These are phyloP conservation scores for Adansonia gregorii DNA, from an alignment of 441 rosid genomes.

Conservation along the genomic window DNA sequence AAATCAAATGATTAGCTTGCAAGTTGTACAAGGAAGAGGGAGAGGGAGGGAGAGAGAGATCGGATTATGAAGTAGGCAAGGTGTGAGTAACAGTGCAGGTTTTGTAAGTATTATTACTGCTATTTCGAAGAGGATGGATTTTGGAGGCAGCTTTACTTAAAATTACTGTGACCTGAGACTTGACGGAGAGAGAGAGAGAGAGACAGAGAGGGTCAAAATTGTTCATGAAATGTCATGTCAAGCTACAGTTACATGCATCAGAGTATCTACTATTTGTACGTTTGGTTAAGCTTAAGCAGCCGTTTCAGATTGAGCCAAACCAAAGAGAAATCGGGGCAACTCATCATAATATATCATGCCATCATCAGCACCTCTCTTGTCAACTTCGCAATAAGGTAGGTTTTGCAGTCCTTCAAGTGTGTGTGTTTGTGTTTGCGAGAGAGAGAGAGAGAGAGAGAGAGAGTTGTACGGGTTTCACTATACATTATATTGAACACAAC, in stretches of 20 bases:
- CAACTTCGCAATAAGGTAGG: not conserved
- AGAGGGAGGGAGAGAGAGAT: too few relatives aligned
- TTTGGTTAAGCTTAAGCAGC: conserved; percentile 24
- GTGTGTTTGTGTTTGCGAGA: too few relatives aligned
- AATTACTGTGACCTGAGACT: too few relatives aligned
- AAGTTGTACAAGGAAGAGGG: too few relatives aligned
- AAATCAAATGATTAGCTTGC: too few relatives aligned
- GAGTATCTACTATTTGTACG: conserved; percentile 25
- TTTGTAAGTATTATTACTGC: too few relatives aligned
- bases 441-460: not conserved
- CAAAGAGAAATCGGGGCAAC: not conserved
- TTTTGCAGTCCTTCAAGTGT: not conserved
- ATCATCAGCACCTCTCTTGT: not conserved
- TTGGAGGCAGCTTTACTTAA: too few relatives aligned
- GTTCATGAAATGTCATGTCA: conserved; percentile 52
- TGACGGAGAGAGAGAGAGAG: conserved; percentile 4
- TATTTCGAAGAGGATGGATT: too few relatives aligned
- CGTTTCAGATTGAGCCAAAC: conserved; percentile 30
- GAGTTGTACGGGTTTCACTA: not conserved
- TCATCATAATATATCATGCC: too few relatives aligned
- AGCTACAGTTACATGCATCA: conserved; percentile 31
- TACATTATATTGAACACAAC: conserved; percentile 12
- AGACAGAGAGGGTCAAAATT: conserved; percentile 21
- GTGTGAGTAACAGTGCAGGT: too few relatives aligned
- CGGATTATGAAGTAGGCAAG: too few relatives aligned